A percentile compares a stretch with the other conserved stretches of the same genome.
Conservation (phyloP, 2,329 filamentous ascomycete genomes). For the Cladosporium phlei region DNA sequence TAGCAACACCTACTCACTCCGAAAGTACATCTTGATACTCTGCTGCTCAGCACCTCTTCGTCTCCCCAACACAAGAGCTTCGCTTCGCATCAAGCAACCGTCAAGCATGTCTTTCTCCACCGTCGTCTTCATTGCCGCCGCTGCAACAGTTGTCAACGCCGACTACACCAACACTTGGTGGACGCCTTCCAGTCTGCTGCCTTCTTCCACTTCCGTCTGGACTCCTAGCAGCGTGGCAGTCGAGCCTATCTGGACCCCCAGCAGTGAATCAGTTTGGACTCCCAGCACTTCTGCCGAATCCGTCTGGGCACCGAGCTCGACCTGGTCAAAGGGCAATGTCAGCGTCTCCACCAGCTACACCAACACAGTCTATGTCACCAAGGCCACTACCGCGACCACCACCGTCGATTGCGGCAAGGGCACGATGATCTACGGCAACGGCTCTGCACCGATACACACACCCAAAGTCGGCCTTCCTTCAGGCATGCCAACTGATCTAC, state of each 20-base stretch:
- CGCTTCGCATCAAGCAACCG: constrained; percentile 3
- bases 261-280: constrained; percentile 11
- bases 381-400: constrained; percentile 6
- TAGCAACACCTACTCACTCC: background rate
- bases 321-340: background rate
- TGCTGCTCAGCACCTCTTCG: constrained; percentile 9
- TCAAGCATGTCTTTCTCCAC: constrained; percentile 13
- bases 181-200: constrained; percentile 6
- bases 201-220: constrained; percentile 5
- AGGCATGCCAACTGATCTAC: constrained; percentile 9
- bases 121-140: constrained; percentile 1
- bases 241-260: constrained; percentile 1
- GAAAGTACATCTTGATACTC: constrained; percentile 7
- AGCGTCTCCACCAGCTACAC: constrained; percentile 12
- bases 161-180: constrained; percentile 13
- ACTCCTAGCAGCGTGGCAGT: constrained; percentile 1
- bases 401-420: constrained; percentile 12
- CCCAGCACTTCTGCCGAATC: constrained; percentile 4
- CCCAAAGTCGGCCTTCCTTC: background rate
- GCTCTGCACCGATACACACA: background rate
- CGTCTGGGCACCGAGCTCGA: constrained; percentile 2
- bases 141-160: background rate
- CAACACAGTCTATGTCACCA: constrained; percentile 12
- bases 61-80: background rate
- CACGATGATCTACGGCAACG: constrained; percentile 12